Evolutionary conservation across 192 early-diverging fungal genomes (phyloP).

Genomic region (Entomortierella parvispora): DNA sequence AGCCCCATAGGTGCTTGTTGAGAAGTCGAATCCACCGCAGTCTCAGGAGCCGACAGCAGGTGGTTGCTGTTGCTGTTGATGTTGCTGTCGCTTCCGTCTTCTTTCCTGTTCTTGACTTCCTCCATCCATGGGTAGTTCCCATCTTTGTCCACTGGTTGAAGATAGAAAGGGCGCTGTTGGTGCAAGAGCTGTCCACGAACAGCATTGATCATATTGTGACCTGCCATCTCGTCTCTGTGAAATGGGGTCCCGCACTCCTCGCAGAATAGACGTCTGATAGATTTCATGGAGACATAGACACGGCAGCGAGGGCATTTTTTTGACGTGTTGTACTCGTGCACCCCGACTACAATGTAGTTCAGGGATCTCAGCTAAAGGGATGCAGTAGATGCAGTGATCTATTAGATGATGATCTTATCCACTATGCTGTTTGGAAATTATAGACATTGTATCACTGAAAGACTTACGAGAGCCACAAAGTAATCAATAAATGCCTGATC

Average conservation of each 20-base stretch:
- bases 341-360: slow-evolving; percentile 7
- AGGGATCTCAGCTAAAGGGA: slow-evolving; percentile 6
- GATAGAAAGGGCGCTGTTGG: slow-evolving; percentile 13
- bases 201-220: background rate
- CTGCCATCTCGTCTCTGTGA: slow-evolving; percentile 14
- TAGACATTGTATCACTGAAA: background rate
- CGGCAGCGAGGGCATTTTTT: slow-evolving; percentile 7
- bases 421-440: background rate
- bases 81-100: background rate
- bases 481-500: slow-evolving; percentile 14
- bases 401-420: background rate
- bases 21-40: no score
- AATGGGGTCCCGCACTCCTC: background rate
- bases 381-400: background rate
- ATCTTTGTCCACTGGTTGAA: slow-evolving; percentile 10
- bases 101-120: background rate
- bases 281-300: background rate
- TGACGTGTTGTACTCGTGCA: slow-evolving; percentile 5
- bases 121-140: slow-evolving; percentile 21
- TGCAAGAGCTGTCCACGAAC: slow-evolving; percentile 5
- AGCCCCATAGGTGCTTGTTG: no score
- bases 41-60: no score
- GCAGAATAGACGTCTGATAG: background rate
- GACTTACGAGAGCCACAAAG: slow-evolving; percentile 5
- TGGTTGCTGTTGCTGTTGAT: background rate